A percentile compares a stretch with the other conserved stretches of the same genome.
These are phyloP conservation scores for Protomyces pachydermus DNA, from an alignment of 1,139 yeast genomes.

Conservation along the genomic window DNA sequence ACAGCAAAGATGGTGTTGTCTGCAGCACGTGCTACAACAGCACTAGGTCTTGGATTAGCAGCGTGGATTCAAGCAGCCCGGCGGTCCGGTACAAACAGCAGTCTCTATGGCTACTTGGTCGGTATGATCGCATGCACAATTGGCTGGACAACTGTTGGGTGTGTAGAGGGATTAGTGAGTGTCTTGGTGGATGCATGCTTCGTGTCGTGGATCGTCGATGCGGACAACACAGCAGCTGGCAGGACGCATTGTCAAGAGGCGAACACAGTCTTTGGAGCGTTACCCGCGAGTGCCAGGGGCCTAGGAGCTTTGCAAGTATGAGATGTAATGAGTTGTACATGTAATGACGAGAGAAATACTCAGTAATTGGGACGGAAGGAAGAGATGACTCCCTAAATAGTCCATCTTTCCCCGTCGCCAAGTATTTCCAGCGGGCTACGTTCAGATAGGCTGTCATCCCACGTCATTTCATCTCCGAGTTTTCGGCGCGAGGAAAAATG, in stretches of 20 bases:
- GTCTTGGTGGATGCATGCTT: conserved; percentile 43
- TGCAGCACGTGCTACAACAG: conserved; percentile 42
- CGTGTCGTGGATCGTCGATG: conserved; percentile 42
- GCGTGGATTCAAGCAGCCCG: conserved; percentile 45
- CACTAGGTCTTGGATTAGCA: conserved; percentile 41
- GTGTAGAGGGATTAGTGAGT: conserved; percentile 44
- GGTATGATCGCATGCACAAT: conserved; percentile 43
- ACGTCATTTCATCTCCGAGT: no score
- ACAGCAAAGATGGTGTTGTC: conserved; percentile 42
- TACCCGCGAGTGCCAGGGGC: neutral
- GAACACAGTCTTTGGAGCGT: conserved; percentile 4
- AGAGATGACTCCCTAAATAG: no score
- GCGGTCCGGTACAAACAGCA: conserved; percentile 36
- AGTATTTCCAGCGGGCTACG: no score
- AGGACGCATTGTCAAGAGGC: conserved; percentile 22
- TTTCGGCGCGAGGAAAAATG: no score
- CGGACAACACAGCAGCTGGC: conserved; percentile 13
- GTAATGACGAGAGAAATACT: no score
- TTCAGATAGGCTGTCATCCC: no score
- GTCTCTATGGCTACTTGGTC: conserved; percentile 43
- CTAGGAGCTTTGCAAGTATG: neutral
- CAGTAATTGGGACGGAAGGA: no score
- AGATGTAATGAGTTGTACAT: neutral
- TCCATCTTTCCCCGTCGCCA: no score
- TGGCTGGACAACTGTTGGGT: conserved; percentile 46